Base-by-base conservation (phyloP, 345 rosid species). In the Corchorus olitorius region DNA sequence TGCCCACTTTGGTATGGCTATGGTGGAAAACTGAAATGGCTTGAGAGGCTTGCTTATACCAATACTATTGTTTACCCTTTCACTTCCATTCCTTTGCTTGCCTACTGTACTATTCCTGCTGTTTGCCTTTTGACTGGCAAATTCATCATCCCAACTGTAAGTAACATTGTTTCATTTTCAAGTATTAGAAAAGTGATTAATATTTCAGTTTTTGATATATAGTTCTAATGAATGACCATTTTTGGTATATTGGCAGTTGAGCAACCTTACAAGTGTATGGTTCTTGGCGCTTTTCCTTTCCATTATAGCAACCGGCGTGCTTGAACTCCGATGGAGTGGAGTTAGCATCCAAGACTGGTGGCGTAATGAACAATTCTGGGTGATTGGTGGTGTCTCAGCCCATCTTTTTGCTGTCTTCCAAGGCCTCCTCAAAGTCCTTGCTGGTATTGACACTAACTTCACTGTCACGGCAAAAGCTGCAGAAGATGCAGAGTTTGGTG, bases 301-400 rank as follows among this genome's bases (percentile, higher is more conserved):
- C 73, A 95, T 95, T 80, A 95, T 95, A 1, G 91, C 93, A 19
- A 93, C 99, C 0, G 88, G 97, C 6, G 80, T 95, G 33, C 86
- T 95, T 12, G 99, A 95, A 77, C 95, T 95, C 4, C 85, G 99
- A 13, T 95, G 98, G 99, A 95, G 99, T 34, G 84, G 85, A 4
- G 98, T 95, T 27, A 88, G 94, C 90, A 93, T 93, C 27, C 88
- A 88, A 65, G 99, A 92, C 55, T 90, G 89, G 82, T 95, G 98
- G 99, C 87, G 99, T 46, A 95, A 95, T 77, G 99, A 95, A 84
- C 99, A 95, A 70, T 95, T 95, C 78, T 95, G 98, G 99, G 99
- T 95, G 6, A 95, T 93, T 7, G 98, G 98, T 2, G 98, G 99
- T 4, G 99, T 94, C 59, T 94, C 98, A 0, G 99, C 99, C 9